Conservation (phyloP, 176 grass and related monocot genomes). For the Urochloa ruziziensis region DNA sequence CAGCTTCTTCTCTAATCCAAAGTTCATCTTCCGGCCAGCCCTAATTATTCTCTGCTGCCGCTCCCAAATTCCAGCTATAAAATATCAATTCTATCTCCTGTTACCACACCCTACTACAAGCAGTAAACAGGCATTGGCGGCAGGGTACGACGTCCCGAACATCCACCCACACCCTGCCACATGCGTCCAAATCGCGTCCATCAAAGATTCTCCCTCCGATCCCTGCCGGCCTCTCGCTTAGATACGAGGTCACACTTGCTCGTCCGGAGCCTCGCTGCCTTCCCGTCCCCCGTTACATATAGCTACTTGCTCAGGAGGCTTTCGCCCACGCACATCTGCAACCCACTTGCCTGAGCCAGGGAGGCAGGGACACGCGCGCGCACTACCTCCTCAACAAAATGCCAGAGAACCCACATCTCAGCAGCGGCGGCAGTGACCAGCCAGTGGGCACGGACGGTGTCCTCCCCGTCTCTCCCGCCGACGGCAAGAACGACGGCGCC, state of each 20-base stretch:
- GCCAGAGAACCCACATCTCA: background rate
- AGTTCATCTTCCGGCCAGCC: background rate
- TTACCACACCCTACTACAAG: background rate
- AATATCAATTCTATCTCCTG: background rate
- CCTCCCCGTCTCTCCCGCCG: background rate
- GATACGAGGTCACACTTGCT: background rate
- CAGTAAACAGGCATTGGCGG: background rate
- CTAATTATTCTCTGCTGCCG: background rate
- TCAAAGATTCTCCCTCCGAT: background rate
- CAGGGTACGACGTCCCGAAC: background rate
- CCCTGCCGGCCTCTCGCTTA: background rate
- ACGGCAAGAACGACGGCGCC: background rate
- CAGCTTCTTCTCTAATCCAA: background rate
- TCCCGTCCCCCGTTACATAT: background rate
- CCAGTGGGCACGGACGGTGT: background rate
- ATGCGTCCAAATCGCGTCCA: background rate
- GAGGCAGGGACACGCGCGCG: no score
- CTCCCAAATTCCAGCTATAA: background rate
- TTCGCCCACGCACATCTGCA: background rate
- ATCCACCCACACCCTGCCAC: background rate
- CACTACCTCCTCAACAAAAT: background rate
- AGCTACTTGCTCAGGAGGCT: background rate
- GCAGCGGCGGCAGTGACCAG: background rate
- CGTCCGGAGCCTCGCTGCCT: background rate
- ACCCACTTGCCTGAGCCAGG: background rate